These are phyloP conservation scores for Metarhizium guizhouense DNA, from an alignment of 2,329 filamentous ascomycete species.

Conservation along the genomic window DNA sequence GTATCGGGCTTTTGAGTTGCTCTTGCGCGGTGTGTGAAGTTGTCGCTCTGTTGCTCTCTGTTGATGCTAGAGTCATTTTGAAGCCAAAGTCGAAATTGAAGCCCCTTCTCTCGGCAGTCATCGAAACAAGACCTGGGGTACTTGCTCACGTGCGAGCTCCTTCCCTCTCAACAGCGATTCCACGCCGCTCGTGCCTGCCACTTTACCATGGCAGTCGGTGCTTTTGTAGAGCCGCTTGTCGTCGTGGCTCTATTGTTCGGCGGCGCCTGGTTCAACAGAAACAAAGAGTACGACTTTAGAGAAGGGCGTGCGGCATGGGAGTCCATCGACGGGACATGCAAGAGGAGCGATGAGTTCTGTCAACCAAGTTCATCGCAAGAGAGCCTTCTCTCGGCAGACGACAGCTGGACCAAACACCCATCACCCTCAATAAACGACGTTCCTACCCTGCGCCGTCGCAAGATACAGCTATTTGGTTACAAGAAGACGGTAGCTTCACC, in stretches of 20 bases:
- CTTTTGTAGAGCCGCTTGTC: slow-evolving; percentile 31
- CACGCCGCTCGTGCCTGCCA: no score
- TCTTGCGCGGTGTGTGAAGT: no score
- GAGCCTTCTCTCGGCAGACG: slow-evolving; percentile 10
- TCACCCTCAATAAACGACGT: slow-evolving; percentile 20
- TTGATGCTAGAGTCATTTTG: no score
- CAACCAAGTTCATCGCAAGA: slow-evolving; percentile 17
- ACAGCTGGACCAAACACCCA: slow-evolving; percentile 17
- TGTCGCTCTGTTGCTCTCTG: no score
- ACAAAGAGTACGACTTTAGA: slow-evolving; percentile 25
- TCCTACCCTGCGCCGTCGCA: slow-evolving; percentile 21
- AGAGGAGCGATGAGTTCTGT: slow-evolving; percentile 21
- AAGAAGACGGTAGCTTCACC: slow-evolving; percentile 21
- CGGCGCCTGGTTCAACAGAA: slow-evolving; percentile 35
- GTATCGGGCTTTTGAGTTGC: no score
- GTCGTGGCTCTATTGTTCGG: slow-evolving; percentile 34
- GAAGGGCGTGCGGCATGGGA: slow-evolving; percentile 13
- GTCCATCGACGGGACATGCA: slow-evolving; percentile 11
- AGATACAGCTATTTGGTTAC: slow-evolving; percentile 23
- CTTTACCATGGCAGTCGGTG: slow-evolving; percentile 27
- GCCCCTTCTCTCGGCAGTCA: no score
- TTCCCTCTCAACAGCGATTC: no score
- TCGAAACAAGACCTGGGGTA: no score
- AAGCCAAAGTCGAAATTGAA: no score
- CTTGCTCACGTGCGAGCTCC: no score